Conservation (phyloP, 495 filamentous ascomycete genomes). For the Aspergillus nidulans region DNA sequence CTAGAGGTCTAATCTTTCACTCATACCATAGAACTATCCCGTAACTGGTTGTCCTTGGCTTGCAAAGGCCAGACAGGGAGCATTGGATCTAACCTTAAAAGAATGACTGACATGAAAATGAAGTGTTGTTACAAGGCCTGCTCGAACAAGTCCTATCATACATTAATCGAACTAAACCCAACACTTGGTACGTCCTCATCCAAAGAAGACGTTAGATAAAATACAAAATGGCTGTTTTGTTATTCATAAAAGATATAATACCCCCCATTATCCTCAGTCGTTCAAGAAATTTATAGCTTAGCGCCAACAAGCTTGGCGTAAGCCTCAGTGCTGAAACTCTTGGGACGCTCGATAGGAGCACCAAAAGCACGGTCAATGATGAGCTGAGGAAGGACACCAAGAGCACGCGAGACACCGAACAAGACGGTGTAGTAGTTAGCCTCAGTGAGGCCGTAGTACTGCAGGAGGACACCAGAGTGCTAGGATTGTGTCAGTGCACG, state of each 20-base stretch:
- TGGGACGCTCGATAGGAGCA: slow-evolving; percentile 66
- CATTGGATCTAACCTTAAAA: background rate
- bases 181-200: slow-evolving; percentile 32
- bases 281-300: slow-evolving; percentile 63
- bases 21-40: too few species aligned
- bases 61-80: too few species aligned
- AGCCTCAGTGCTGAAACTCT: slow-evolving; percentile 95
- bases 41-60: too few species aligned
- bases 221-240: slow-evolving; percentile 19
- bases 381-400: slow-evolving; percentile 96
- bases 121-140: slow-evolving; percentile 47
- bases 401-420: slow-evolving; percentile 95
- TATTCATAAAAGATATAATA: slow-evolving; percentile 13
- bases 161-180: slow-evolving; percentile 37
- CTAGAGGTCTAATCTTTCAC: too few species aligned
- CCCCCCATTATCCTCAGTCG: slow-evolving; percentile 13
- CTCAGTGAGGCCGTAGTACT: slow-evolving; percentile 98
- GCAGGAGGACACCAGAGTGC: slow-evolving; percentile 97
- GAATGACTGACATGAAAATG: slow-evolving; percentile 21
- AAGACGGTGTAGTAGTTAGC: slow-evolving; percentile 99
- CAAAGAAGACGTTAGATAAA: slow-evolving; percentile 27
- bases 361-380: slow-evolving; percentile 99
- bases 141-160: slow-evolving; percentile 50
- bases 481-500: slow-evolving; percentile 24
- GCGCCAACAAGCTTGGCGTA: slow-evolving; percentile 91